Percentiles rank a stretch among this genome's conserved stretches.
phyloP scores from a whole-genome alignment of 768 basidiomycete genomes.

The Tylopilus sp. region DNA sequence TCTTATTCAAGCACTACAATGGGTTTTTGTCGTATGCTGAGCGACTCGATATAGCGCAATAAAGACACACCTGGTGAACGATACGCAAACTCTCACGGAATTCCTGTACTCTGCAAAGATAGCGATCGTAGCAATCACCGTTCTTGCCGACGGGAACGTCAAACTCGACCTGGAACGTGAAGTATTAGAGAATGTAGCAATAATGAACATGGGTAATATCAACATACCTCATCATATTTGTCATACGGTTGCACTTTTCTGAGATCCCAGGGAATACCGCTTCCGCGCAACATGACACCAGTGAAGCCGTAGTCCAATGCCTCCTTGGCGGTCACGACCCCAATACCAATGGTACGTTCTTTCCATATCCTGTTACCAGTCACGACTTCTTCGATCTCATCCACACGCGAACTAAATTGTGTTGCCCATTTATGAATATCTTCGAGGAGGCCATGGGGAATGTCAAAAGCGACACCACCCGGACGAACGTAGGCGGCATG shows the following conservation, averaged over 20 bases:
- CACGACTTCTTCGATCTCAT: constrained; percentile 98
- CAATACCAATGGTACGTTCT: constrained; percentile 86
- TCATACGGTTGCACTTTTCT: constrained; percentile 92
- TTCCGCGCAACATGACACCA: constrained; percentile 95
- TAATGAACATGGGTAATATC: background rate
- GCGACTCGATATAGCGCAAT: background rate
- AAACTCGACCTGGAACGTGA: constrained; percentile 73
- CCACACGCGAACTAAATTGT: constrained; percentile 84
- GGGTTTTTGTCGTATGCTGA: background rate
- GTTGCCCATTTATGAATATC: constrained; percentile 99
- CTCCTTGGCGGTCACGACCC: constrained; percentile 86
- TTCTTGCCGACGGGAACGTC: constrained; percentile 96
- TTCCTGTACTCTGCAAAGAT: constrained; percentile 96
- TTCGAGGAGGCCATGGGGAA: constrained; percentile 97
- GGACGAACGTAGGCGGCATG: constrained; percentile 98
- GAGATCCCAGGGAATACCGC: constrained; percentile 93
- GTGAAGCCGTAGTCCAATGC: constrained; percentile 92
- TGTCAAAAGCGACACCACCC: constrained; percentile 95
- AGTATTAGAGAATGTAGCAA: background rate
- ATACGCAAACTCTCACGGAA: constrained; percentile 94
- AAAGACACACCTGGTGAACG: constrained; percentile 58
- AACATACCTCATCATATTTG: constrained; percentile 82
- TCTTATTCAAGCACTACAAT: constrained; percentile 91
- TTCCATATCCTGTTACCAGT: constrained; percentile 99
- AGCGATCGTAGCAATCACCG: constrained; percentile 97